A percentile compares a stretch with the other conserved stretches of the same genome.
Evolutionary conservation across 1,139 yeast species (phyloP).

Genomic region (Groenewaldozyma sp.): DNA sequence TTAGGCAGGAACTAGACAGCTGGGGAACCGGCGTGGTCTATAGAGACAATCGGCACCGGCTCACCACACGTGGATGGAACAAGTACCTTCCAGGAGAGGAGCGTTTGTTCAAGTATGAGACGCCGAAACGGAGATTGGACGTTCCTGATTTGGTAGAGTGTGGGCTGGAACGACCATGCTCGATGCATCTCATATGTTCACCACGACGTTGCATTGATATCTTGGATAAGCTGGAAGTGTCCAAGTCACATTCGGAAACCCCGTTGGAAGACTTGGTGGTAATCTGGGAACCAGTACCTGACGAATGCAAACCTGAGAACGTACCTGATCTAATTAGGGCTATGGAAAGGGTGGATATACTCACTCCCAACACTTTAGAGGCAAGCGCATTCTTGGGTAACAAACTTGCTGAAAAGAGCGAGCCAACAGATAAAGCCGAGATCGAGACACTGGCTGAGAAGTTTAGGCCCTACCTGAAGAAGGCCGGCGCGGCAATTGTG

Average conservation of each 20-base stretch:
- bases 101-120: slow-evolving; percentile 41
- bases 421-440: slow-evolving; percentile 33
- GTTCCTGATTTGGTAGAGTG: slow-evolving; percentile 44
- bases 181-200: slow-evolving; percentile 71
- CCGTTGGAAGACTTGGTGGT: slow-evolving; percentile 19
- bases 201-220: slow-evolving; percentile 49
- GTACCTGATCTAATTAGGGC: slow-evolving; percentile 35
- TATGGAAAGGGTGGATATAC: slow-evolving; percentile 44
- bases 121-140: slow-evolving; percentile 57
- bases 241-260: not conserved
- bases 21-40: slow-evolving; percentile 60
- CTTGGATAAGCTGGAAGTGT: slow-evolving; percentile 28
- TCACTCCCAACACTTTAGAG: slow-evolving; percentile 82
- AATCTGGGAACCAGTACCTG: slow-evolving; percentile 86
- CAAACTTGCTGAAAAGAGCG: slow-evolving; percentile 19
- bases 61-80: slow-evolving; percentile 79
- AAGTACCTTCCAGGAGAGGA: slow-evolving; percentile 56
- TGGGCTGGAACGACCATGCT: slow-evolving; percentile 30
- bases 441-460: slow-evolving; percentile 38
- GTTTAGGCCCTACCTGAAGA: slow-evolving; percentile 34
- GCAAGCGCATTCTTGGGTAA: slow-evolving; percentile 51
- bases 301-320: slow-evolving; percentile 49
- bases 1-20: slow-evolving; percentile 38
- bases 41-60: slow-evolving; percentile 42
- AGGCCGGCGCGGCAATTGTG: slow-evolving; percentile 39